Base-by-base conservation (phyloP, 2,329 filamentous ascomycete genomes). In the Microascus cirrosus region DNA sequence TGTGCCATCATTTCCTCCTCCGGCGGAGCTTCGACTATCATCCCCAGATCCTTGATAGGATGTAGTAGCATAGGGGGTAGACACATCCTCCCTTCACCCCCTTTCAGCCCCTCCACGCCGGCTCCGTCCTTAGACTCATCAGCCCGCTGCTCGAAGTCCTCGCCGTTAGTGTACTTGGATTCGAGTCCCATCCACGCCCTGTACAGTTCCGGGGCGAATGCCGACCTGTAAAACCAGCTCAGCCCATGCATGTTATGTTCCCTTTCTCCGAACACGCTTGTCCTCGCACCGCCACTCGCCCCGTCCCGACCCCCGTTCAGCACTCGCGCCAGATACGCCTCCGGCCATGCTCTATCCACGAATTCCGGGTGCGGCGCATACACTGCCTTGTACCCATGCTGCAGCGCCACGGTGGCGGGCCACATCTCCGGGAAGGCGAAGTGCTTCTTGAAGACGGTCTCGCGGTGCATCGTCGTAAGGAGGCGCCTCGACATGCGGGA, bases 381-480 rank as follows among this genome's bases (percentile, higher is more conserved):
- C 15, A 96, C 91, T 42, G 90, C 91, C 74, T 96, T 97, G 73
- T 89, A 85, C 12, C 93, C 93, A 69, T 96, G 92, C 60, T 96
- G 92, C 11, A 97, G 79, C 1, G 92, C 89, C 1, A 89, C 85
- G 0, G 89, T 94, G 1, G 87, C 86, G 0, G 92, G 90, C 90
- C 90, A 96, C 92, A 96, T 96, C 71, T 97, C 93, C 0, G 91
- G 89, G 69, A 95, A 95, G 75, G 94, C 95, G 62, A 89, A 89
- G 71, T 95, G 89, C 65, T 91, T 92, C 67, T 87, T 86, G 65
- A 89, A 81, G 34, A 85, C 84, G 3, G 92, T 96, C 74, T 96
- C 91, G 58, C 84, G 82, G 75, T 97, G 93, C 93, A 97, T 97
- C 20, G 86, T 86, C 61, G 85, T 76, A 15, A 97, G 79, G 54